Evolutionary conservation across 495 filamentous ascomycete species (phyloP), one percentile per base, ranked within the genome.

Genomic region (Aspergillus avenaceus): DNA sequence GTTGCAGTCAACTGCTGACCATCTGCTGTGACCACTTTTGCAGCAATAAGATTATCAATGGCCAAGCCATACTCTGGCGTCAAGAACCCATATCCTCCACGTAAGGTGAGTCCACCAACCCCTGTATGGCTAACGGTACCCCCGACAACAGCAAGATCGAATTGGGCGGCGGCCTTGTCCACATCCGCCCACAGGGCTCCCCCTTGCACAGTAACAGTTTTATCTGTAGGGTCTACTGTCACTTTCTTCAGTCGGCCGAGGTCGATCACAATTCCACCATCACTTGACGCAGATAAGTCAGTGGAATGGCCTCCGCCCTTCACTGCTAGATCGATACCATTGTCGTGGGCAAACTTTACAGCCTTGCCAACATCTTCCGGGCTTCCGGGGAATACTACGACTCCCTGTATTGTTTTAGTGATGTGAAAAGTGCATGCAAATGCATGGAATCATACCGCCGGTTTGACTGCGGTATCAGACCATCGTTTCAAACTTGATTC

Each of bases 131-230:
- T 32, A 14, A 9, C 26, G 1, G 43, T 45, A 14, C 26, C 43
- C 6, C 43, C 43, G 18, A 45, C 43, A 12, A 32, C 43, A 21
- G 27, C 43, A 25, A 45, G 24, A 8, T 23, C 18, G 43, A 31
- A 45, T 16, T 29, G 9, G 11, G 28, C 28, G 8, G 43, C 28
- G 23, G 43, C 25, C 8, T 32, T 31, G 19, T 45, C 22, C 43
- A 45, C 43, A 22, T 45, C 26, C 14, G n/a, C 43, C 43, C 43
- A 45, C 7, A 34, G 25, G 9, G 43, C 43, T 4, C 26, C 43
- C 12, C 43, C 43, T 8, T 45, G 26, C n/a, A 29, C 43, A 32
- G 26, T 31, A 8, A 45, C 27, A 14, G 26, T 32, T 21, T n/a
- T 18, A 29, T 5, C n/a, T 1, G 13, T 9, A 21, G 27, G 26